Conservation (phyloP, 1,284 basidiomycete species). For the Schizopora paradoxa region DNA sequence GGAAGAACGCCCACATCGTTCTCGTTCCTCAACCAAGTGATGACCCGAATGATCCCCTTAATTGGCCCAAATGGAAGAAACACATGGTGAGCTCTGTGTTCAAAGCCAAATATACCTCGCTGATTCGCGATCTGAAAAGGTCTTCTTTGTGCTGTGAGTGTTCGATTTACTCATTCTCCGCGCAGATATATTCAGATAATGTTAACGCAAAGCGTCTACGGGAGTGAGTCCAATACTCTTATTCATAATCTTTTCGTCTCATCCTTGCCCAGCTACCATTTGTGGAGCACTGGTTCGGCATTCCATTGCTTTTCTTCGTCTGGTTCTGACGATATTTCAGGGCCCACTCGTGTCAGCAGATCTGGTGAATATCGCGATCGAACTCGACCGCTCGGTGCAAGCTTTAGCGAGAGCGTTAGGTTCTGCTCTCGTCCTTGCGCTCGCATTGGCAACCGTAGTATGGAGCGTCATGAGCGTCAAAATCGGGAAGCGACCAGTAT, state of each 20-base stretch:
- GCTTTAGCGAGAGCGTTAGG: slow-evolving; percentile 17
- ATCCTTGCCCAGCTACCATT: slow-evolving; percentile 11
- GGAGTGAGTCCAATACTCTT: slow-evolving; percentile 2
- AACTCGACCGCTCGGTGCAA: slow-evolving; percentile 17
- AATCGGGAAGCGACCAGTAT: slow-evolving; percentile 8
- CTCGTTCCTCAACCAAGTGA: slow-evolving; percentile 10
- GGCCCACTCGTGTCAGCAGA: slow-evolving; percentile 17
- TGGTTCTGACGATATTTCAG: background rate
- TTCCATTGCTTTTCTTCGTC: background rate
- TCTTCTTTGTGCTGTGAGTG: slow-evolving; percentile 2
- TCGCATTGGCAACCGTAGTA: slow-evolving; percentile 16
- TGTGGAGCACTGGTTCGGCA: slow-evolving; percentile 16
- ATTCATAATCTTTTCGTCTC: slow-evolving; percentile 3
- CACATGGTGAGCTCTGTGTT: slow-evolving; percentile 10
- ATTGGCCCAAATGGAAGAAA: slow-evolving; percentile 20
- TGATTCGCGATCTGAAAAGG: background rate
- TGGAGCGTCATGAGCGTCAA: slow-evolving; percentile 11
- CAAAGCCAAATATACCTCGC: background rate
- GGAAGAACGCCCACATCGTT: slow-evolving; percentile 13
- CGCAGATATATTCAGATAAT: background rate
- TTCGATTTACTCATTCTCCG: background rate
- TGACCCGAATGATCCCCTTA: slow-evolving; percentile 9
- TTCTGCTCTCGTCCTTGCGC: slow-evolving; percentile 14
- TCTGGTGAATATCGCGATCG: slow-evolving; percentile 15
- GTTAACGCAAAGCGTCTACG: slow-evolving; percentile 9